A percentile compares a stretch with the other conserved stretches of the same genome.
phyloP scores from a whole-genome alignment of 768 basidiomycete species.

The Tylopilus vinaceipallidus region DNA sequence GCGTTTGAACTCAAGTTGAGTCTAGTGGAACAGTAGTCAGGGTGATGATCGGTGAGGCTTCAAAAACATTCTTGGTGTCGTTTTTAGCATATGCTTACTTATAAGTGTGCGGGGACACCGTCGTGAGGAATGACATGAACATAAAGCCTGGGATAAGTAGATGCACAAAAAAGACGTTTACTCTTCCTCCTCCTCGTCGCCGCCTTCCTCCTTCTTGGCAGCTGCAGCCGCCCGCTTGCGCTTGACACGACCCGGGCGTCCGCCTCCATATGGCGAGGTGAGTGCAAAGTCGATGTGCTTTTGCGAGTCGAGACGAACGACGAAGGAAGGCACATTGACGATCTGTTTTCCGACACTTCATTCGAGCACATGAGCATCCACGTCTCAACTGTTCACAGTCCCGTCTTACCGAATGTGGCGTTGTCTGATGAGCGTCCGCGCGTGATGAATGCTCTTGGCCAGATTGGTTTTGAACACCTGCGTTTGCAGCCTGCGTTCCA shows the following conservation, averaged over 20 bases:
- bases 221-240: slow-evolving; percentile 95
- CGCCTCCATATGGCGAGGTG: slow-evolving; percentile 95
- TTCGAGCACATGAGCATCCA: no score
- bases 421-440: slow-evolving; percentile 96
- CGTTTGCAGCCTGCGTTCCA: slow-evolving; percentile 98
- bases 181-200: slow-evolving; percentile 89
- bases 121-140: slow-evolving; percentile 23
- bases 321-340: slow-evolving; percentile 97
- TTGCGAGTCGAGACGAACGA: slow-evolving; percentile 98
- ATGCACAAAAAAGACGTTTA: slow-evolving; percentile 37
- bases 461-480: slow-evolving; percentile 99
- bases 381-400: background rate
- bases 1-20: no score
- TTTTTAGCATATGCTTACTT: slow-evolving; percentile 32
- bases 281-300: slow-evolving; percentile 99
- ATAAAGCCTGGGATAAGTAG: slow-evolving; percentile 27
- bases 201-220: slow-evolving; percentile 87
- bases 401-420: slow-evolving; percentile 88
- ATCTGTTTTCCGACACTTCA: slow-evolving; percentile 95
- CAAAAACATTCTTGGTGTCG: no score
- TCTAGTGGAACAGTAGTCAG: no score
- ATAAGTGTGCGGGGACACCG: slow-evolving; percentile 33
- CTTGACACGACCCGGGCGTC: slow-evolving; percentile 94
- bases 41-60: no score
- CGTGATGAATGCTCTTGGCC: slow-evolving; percentile 98